Evolutionary conservation across 108 stramenopile genomes (phyloP).

Genomic region (Licmophora abbreviata): DNA sequence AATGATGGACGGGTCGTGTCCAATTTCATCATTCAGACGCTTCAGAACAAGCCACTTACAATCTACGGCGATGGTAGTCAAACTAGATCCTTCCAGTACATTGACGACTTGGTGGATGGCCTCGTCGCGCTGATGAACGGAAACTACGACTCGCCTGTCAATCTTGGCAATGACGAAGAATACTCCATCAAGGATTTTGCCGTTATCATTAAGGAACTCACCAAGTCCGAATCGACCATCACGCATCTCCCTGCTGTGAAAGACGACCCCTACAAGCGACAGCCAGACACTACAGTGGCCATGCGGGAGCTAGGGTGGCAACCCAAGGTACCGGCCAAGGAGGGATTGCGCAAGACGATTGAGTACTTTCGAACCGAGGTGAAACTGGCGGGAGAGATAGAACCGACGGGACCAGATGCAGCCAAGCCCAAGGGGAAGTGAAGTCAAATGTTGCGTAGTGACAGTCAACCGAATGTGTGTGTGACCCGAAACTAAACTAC

Average conservation of each 20-base stretch:
- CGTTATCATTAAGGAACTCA: slow-evolving; percentile 65
- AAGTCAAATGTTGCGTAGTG: no score
- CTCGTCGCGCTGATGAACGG: slow-evolving; percentile 95
- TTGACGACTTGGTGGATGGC: slow-evolving; percentile 94
- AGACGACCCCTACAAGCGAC: slow-evolving; percentile 93
- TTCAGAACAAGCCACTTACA: slow-evolving; percentile 92
- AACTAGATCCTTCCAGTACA: slow-evolving; percentile 98
- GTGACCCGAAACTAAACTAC: no score
- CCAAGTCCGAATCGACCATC: slow-evolving; percentile 62
- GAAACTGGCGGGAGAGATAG: slow-evolving; percentile 75
- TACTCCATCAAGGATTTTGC: slow-evolving; percentile 94
- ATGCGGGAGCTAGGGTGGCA: slow-evolving; percentile 87
- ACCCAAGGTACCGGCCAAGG: slow-evolving; percentile 76
- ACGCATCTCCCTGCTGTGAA: slow-evolving; percentile 54
- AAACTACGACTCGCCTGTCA: slow-evolving; percentile 86
- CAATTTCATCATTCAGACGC: slow-evolving; percentile 98
- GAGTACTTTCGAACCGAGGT: slow-evolving; percentile 87
- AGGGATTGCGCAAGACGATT: slow-evolving; percentile 91
- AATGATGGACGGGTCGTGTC: slow-evolving; percentile 98
- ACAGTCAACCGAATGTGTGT: no score
- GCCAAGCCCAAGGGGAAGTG: slow-evolving; percentile 37
- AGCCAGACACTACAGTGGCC: slow-evolving; percentile 92
- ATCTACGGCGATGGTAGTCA: slow-evolving; percentile 96
- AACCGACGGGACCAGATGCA: slow-evolving; percentile 77
- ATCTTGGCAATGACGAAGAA: slow-evolving; percentile 97